Base-by-base conservation (phyloP, 306 rosid species). In the Cucurbita pepo region DNA sequence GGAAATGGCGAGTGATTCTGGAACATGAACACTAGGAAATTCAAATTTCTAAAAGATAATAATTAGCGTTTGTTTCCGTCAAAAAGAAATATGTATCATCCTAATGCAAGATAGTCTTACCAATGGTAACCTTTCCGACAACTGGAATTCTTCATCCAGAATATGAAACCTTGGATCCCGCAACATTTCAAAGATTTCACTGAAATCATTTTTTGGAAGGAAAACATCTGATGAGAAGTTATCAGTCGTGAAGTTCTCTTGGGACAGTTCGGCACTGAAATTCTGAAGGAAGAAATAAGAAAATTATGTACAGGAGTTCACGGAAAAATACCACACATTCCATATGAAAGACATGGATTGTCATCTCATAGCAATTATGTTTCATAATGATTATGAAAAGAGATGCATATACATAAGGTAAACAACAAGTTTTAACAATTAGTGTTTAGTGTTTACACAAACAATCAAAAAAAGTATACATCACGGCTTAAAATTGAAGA, bases 131-230 rank as follows among this genome's bases (percentile, higher is more conserved):
- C 78, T 87, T 56, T 83, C 82, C 44, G 82, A 77, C 74, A 94
- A 66, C 76, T 84, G 89, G 82, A 83, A 87, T 69, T 89, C 95
- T 77, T 90, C 82, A 58, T 87, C 89, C 38, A 94, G 73, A 55
- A 83, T 73, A 76, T 76, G 86, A 81, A 87, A 90, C 79, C 81
- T 83, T 69, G 91, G 78, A 64, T 85, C 95, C 75, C 85, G 82
- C 80, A 94, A 76, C 83, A 81, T 66, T 75, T 86, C 75, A 80
- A 75, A 84, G 80, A 94, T 83, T 58, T 89, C 85, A 51, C 62
- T 36, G 45, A 89, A 72, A 76, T 19, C 10, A 38, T 82, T 62
- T 81, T 81, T 81, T 45, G 81, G 78, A 10, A 86, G 83, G 82
- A 75, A 78, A 84, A 80, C 69, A 66, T 79, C 89, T 5, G 88